phyloP scores from a whole-genome alignment of 2,329 filamentous ascomycete genomes.

The Fusarium newnesense region DNA sequence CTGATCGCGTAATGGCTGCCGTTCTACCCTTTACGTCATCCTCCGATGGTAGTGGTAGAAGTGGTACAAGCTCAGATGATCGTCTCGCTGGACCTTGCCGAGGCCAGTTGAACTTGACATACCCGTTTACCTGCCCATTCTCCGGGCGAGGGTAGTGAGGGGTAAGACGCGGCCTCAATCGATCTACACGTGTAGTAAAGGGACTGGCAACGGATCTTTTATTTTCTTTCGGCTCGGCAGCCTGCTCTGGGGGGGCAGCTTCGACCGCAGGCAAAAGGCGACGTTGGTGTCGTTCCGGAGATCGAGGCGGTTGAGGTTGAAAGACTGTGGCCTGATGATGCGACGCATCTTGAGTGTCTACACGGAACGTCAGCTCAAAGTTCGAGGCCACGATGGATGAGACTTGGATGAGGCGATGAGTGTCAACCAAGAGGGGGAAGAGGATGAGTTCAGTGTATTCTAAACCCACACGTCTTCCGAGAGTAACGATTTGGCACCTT shows the following conservation, averaged over 20 bases:
- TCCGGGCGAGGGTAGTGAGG: slow-evolving; percentile 46
- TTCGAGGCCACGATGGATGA: not conserved
- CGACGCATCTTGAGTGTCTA: slow-evolving; percentile 29
- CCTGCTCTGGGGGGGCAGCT: not conserved
- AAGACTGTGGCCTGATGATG: slow-evolving; percentile 5
- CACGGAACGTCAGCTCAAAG: slow-evolving; percentile 43
- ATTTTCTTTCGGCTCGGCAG: slow-evolving; percentile 6
- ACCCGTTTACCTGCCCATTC: slow-evolving; percentile 51
- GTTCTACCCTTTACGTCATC: slow-evolving; percentile 32
- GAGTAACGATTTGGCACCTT: not conserved
- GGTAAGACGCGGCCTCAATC: fast-evolving
- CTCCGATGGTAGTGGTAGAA: slow-evolving; percentile 7
- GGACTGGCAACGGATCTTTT: not conserved
- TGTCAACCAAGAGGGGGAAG: not conserved
- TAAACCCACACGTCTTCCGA: not conserved
- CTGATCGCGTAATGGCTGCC: slow-evolving; percentile 12
- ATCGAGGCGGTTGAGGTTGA: not conserved
- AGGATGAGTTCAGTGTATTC: not conserved
- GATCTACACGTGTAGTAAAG: not conserved
- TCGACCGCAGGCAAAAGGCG: slow-evolving; percentile 20
- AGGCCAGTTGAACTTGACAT: slow-evolving; percentile 54
- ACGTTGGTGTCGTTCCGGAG: slow-evolving; percentile 15
- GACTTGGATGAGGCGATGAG: not conserved
- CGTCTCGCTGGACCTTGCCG: slow-evolving; percentile 30
- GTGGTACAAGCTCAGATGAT: slow-evolving; percentile 12